Evolutionary conservation across 208 protist species (phyloP), one percentile per base, ranked within the genome.

Genomic region (Strigomonas culicis): DNA sequence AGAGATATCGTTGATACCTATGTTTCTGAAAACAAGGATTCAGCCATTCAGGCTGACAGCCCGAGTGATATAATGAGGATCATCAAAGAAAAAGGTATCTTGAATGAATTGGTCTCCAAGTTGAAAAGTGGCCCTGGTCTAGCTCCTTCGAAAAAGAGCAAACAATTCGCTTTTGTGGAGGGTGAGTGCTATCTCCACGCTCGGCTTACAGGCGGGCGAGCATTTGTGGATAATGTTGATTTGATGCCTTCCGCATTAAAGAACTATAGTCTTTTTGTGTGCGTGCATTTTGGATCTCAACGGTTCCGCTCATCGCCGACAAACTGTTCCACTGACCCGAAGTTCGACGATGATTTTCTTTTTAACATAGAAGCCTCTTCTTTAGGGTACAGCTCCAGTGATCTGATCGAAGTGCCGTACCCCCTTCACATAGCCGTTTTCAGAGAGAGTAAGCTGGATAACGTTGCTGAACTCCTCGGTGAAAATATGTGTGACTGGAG

Each of bases 401-500:
- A 93, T 44, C 71, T 97, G 32, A 77, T 98, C 44, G 82, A 95
- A 34, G 59, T 97, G 17, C 80, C 82, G 4, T 86, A 83, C 11
- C 89, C 87, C 11, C 74, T 97, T 52, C 86, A 97, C 70, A 75
- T 97, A 63, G 84, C 82, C 3, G 84, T 97, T 4, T 72, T 95
- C 25, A 65, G 84, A 19, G 82, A 93, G 50, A 78, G 95, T 50
- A 61, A 61, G 4, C 63, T 74, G 21, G 68, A 80, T 43, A 80
- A 82, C 43, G 71, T 60, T n/a, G 76, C 84, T 0, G 78, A 86
- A 63, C 41, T 94, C 8, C 53, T 97, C 47, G 94, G 94, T 0
- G 89, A 96, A 74, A 95, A 98, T 60, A 65, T 89, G 10, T 66
- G 95, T 57, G 94, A 98, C 49, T 98, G 94, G 92, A 72, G 94